Percentiles rank a stretch among this genome's conserved stretches.
These are phyloP conservation scores for Botrytis aclada DNA, from an alignment of 2,329 filamentous ascomycete genomes.

Conservation along the genomic window DNA sequence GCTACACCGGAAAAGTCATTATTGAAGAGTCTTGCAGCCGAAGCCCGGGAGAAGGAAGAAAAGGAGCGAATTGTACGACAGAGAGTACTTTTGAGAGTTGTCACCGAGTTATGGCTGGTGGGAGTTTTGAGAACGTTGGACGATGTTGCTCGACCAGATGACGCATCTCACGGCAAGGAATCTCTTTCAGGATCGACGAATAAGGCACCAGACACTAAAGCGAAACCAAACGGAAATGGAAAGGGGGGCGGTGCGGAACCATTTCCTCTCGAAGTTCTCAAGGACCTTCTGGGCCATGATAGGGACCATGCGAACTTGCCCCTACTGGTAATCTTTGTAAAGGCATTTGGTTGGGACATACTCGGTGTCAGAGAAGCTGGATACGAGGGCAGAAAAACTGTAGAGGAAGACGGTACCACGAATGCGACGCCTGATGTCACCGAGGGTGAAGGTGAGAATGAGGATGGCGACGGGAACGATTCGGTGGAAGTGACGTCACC, in stretches of 20 bases:
- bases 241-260: conserved; percentile 74
- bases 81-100: conserved; percentile 79
- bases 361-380: conserved; percentile 72
- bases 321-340: conserved; percentile 90
- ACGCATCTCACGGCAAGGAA: conserved; percentile 54
- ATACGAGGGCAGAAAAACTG: conserved; percentile 76
- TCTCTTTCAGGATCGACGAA: conserved; percentile 44
- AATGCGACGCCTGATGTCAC: conserved; percentile 44
- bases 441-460: conserved; percentile 46
- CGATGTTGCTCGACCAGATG: conserved; percentile 60
- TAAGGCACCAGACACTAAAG: conserved; percentile 61
- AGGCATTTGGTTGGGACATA: conserved; percentile 94
- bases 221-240: conserved; percentile 51
- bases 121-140: conserved; percentile 80
- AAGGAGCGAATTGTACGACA: conserved; percentile 88
- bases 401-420: conserved; percentile 75
- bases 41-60: conserved; percentile 90
- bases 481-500: conserved; percentile 48
- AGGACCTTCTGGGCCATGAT: conserved; percentile 91
- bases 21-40: conserved; percentile 73
- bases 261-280: conserved; percentile 95
- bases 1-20: conserved; percentile 83
- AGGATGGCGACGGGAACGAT: conserved; percentile 37
- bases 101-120: conserved; percentile 94
- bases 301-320: conserved; percentile 89